phyloP scores from a whole-genome alignment of 2,329 filamentous ascomycete species.

The Penicillium rolfsii region DNA sequence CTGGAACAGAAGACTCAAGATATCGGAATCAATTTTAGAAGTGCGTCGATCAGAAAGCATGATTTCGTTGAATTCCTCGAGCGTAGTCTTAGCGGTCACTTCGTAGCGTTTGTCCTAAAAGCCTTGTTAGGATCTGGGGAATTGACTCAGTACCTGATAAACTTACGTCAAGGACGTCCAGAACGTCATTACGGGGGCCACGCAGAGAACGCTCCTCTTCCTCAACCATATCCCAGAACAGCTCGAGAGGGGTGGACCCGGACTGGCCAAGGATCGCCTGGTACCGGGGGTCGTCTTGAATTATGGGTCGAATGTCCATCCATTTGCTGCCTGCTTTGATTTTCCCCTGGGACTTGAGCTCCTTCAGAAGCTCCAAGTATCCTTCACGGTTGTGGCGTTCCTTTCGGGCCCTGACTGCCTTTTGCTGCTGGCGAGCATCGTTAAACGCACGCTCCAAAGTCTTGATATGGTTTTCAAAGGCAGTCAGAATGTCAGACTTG shows the following conservation, averaged over 20 bases:
- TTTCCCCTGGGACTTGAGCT: slow-evolving; percentile 73
- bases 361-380: slow-evolving; percentile 73
- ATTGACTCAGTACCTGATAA: not conserved
- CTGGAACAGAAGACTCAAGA: slow-evolving; percentile 79
- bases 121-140: slow-evolving; percentile 40
- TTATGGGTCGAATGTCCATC: slow-evolving; percentile 74
- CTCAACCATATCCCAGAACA: slow-evolving; percentile 96
- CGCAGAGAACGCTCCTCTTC: slow-evolving; percentile 89
- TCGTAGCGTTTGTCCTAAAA: slow-evolving; percentile 85
- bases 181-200: slow-evolving; percentile 76
- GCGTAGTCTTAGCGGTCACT: slow-evolving; percentile 79
- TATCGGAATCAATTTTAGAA: slow-evolving; percentile 80
- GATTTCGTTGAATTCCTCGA: slow-evolving; percentile 82
- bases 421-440: slow-evolving; percentile 84
- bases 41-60: slow-evolving; percentile 87
- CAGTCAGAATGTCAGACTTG: slow-evolving; percentile 86
- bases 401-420: slow-evolving; percentile 74
- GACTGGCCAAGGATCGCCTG: slow-evolving; percentile 78
- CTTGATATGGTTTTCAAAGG: slow-evolving; percentile 95
- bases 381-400: slow-evolving; percentile 86
- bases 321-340: slow-evolving; percentile 92
- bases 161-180: slow-evolving; percentile 85
- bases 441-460: slow-evolving; percentile 88
- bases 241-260: slow-evolving; percentile 82
- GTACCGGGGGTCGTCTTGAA: slow-evolving; percentile 83